Evolutionary conservation across 208 protist species (phyloP).

Genomic region (Crithidia bombi): DNA sequence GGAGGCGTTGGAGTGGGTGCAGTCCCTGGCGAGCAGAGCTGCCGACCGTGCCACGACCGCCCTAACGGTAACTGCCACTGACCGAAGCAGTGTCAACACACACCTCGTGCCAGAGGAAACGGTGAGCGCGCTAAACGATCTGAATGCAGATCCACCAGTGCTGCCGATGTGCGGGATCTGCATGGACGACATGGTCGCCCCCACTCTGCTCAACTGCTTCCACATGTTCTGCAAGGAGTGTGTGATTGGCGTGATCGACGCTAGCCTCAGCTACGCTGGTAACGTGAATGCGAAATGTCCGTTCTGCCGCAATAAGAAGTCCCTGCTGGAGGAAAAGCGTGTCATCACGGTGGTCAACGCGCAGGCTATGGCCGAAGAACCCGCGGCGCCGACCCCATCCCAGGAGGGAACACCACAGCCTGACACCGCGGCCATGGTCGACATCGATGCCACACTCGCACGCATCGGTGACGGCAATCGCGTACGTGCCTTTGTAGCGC

Average conservation of each 20-base stretch:
- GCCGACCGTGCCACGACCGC: neutral
- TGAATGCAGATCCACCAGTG: constrained; percentile 40
- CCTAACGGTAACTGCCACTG: neutral
- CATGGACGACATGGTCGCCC: constrained; percentile 50
- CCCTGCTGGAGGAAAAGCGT: constrained; percentile 34
- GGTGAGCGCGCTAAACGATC: constrained; percentile 28
- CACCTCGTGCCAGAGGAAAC: constrained; percentile 38
- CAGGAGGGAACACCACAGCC: neutral
- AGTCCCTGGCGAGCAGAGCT: constrained; percentile 7
- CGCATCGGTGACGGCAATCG: constrained; percentile 45
- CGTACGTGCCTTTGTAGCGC: constrained; percentile 29
- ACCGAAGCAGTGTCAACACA: neutral
- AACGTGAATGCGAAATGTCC: constrained; percentile 44
- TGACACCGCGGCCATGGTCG: constrained; percentile 3
- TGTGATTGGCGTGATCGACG: constrained; percentile 44
- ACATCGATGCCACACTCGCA: constrained; percentile 18
- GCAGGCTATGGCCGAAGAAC: neutral
- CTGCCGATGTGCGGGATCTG: constrained; percentile 52
- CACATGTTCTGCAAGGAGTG: constrained; percentile 75
- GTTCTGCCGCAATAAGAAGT: constrained; percentile 45
- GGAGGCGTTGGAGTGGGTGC: constrained; percentile 43
- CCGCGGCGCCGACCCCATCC: neutral
- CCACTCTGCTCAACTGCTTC: constrained; percentile 53
- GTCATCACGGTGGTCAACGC: constrained; percentile 10
- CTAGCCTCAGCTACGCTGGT: constrained; percentile 27